Percentiles rank a stretch among this genome's conserved stretches.
These are phyloP conservation scores for Mortierella sp. DNA, from an alignment of 371 early-diverging fungal species.

Conservation along the genomic window DNA sequence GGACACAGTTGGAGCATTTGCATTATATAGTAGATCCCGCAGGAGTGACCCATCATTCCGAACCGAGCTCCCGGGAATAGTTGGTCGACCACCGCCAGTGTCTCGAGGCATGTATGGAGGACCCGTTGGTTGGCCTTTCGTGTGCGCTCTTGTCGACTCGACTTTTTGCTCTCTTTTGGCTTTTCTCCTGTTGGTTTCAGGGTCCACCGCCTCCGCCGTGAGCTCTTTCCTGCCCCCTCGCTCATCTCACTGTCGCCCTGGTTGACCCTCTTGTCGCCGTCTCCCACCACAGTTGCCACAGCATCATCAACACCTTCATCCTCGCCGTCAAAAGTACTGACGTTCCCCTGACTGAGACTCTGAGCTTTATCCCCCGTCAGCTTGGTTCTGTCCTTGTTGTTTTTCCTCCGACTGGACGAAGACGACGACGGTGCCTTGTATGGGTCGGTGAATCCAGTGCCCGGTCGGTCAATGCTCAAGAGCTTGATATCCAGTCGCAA, in stretches of 20 bases:
- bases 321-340: background rate
- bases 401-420: background rate
- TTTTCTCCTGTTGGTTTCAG: background rate
- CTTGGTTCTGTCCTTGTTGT: conserved; percentile 7
- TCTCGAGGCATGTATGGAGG: conserved; percentile 37
- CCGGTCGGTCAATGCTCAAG: conserved; percentile 48
- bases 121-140: conserved; percentile 33
- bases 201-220: background rate
- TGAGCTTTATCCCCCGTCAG: background rate
- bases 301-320: background rate
- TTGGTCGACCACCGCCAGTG: conserved; percentile 31
- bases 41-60: conserved; percentile 53
- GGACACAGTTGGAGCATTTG: conserved; percentile 32
- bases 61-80: conserved; percentile 37
- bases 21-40: conserved; percentile 55
- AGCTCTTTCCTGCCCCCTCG: background rate
- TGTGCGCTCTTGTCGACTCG: background rate
- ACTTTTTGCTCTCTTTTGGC: conserved; percentile 8
- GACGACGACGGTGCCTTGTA: conserved; percentile 21
- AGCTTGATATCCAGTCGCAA: conserved; percentile 43
- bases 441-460: conserved; percentile 45
- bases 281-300: background rate
- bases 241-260: background rate
- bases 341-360: background rate
- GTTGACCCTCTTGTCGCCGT: background rate